phyloP scores from a whole-genome alignment of 1,284 basidiomycete genomes.

The Sanghuangporus sanghuang region DNA sequence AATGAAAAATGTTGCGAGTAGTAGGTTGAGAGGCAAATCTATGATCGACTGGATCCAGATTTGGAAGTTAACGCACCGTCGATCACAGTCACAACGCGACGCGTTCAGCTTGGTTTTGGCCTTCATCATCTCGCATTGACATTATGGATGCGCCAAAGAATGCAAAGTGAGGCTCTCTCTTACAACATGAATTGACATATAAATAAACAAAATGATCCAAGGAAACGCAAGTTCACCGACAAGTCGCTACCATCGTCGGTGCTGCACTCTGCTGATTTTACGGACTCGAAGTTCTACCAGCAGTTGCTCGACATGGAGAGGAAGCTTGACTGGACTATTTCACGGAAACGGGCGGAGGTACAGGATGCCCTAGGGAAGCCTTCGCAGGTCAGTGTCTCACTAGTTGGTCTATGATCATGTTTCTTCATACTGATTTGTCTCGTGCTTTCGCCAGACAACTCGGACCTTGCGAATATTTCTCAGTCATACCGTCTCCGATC shows the following conservation, averaged over 20 bases:
- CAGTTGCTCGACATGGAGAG: constrained; percentile 86
- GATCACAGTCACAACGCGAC: neutral
- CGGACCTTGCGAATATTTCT: constrained; percentile 86
- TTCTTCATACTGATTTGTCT: neutral
- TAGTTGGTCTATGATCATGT: neutral
- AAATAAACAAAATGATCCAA: neutral
- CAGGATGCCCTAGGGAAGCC: constrained; percentile 73
- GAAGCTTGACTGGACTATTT: constrained; percentile 93
- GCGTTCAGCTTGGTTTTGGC: neutral
- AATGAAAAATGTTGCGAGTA: too few species aligned
- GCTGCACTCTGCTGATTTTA: constrained; percentile 62
- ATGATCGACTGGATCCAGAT: neutral
- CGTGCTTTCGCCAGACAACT: constrained; percentile 51
- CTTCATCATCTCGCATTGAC: neutral
- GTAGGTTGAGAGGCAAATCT: neutral
- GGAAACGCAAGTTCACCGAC: neutral
- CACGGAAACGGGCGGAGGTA: constrained; percentile 85
- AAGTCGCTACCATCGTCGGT: constrained; percentile 61
- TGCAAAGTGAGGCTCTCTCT: constrained; percentile 6
- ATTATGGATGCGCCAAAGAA: constrained; percentile 15
- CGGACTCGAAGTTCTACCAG: constrained; percentile 84
- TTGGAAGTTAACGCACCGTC: neutral
- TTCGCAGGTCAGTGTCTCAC: constrained; percentile 37
- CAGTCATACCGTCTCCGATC: constrained; percentile 84
- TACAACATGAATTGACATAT: neutral